Evolutionary conservation across 192 early-diverging fungal genomes (phyloP), one percentile per base, ranked within the genome.

Genomic region (Cladochytrium replicatum): DNA sequence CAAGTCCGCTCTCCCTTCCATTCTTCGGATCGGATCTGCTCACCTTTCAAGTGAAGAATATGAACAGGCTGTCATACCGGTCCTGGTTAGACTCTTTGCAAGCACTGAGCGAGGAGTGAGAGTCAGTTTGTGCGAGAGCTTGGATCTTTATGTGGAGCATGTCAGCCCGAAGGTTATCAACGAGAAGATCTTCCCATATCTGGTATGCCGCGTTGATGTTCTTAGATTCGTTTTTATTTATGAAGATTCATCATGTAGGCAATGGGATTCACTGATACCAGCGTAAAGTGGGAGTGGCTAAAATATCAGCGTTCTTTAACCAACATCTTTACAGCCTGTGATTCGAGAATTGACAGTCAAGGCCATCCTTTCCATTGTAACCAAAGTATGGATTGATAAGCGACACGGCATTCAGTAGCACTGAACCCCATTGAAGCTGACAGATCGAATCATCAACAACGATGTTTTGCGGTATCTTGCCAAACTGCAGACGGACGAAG

Each of bases 331-430:
- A 13, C 58, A 67, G 1, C 82, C 86, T 15, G 82, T 94, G 32
- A 89, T 98, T 29, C 82, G 95, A 26, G 95, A 98, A 62, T 81
- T 78, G 44, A 90, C 89, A 0, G 74, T 92, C 55, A 95, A 95
- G 62, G 81, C 84, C 6, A 74, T 91, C 6, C 57, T 94, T 26
- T 28, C 19, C 40, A 11, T 46, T 9, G 6, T 9, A 37, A 25
- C 6, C 4, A 9, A 22, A 41, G 27, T 37, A 8, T 11, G 13
- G n/a, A 22, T 23, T 13, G 46, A 8, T 8, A n/a, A n/a, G n/a
- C 5, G 55, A 61, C 37, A 41, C 44, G 2, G 55, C 64, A 4
- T 64, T 45, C 8, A 69, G 17, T 8, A 46, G 29, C 1, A 4
- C 9, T 29, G 3, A 53, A 9, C 24, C 23, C 11, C 64, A 15